phyloP scores from a whole-genome alignment of 2,329 filamentous ascomycete genomes.

The Dothiorella sarmentorum region DNA sequence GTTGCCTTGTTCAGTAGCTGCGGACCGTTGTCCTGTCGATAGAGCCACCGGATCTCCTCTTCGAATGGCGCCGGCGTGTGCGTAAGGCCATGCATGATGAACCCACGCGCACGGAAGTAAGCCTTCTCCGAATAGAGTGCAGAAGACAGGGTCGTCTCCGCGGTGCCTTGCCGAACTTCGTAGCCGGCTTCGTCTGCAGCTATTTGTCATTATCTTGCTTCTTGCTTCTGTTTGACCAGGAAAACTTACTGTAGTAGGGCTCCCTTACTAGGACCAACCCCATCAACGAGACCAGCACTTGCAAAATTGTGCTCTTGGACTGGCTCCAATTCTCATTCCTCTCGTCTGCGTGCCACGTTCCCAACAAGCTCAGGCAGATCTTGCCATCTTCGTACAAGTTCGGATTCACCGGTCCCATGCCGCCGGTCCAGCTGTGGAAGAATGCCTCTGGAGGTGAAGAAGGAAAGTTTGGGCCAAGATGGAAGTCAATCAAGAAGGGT shows the following conservation, averaged over 20 bases:
- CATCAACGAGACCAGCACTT: conserved; percentile 56
- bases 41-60: conserved; percentile 53
- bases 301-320: conserved; percentile 52
- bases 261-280: conserved; percentile 57
- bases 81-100: conserved; percentile 48
- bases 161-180: conserved; percentile 48
- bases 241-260: conserved; percentile 55
- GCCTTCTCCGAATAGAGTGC: conserved; percentile 53
- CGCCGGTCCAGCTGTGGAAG: conserved; percentile 59
- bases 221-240: background rate
- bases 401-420: conserved; percentile 55
- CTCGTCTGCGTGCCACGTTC: conserved; percentile 56
- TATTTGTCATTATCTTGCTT: background rate
- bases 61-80: conserved; percentile 45
- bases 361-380: conserved; percentile 58
- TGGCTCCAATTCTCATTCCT: conserved; percentile 54
- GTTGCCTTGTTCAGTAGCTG: conserved; percentile 45
- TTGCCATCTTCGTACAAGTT: conserved; percentile 63
- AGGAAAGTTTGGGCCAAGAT: conserved; percentile 51
- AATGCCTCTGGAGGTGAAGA: conserved; percentile 51
- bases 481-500: conserved; percentile 59
- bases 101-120: conserved; percentile 51
- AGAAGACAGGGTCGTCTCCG: conserved; percentile 45
- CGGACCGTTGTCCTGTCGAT: conserved; percentile 38
- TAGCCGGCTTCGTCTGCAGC: conserved; percentile 57